Conservation (phyloP, 257 asterid species). For the Coffea eugenioides region DNA sequence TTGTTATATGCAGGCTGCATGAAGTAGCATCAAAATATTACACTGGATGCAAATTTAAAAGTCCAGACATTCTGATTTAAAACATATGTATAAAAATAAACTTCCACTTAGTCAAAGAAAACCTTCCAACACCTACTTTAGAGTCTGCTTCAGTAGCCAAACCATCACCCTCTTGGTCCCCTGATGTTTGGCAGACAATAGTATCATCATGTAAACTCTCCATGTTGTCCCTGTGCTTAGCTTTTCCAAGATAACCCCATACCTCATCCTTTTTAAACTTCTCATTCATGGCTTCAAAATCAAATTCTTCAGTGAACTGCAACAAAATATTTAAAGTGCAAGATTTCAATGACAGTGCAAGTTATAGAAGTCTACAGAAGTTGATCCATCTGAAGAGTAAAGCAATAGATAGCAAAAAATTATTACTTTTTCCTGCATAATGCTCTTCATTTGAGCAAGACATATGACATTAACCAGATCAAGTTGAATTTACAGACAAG, state of each 20-base stretch:
- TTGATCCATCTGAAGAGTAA: not conserved
- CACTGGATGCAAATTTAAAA: not conserved
- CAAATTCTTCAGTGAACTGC: conserved; percentile 61
- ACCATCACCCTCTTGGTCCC: conserved; percentile 35
- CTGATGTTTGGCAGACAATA: conserved; percentile 23
- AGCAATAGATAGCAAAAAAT: not conserved
- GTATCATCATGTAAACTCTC: conserved; percentile 34
- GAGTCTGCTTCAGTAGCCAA: conserved; percentile 37
- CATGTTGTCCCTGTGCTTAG: conserved; percentile 40
- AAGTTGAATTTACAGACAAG: not conserved
- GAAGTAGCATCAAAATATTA: conserved; percentile 12
- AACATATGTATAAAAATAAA: not conserved
- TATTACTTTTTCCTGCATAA: not conserved
- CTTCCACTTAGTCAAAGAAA: not conserved
- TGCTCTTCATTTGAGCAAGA: not conserved
- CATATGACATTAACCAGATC: not conserved
- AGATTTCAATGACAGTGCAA: not conserved
- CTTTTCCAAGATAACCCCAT: conserved; percentile 73
- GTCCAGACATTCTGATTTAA: not conserved
- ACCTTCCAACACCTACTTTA: conserved; percentile 40
- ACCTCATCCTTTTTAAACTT: conserved; percentile 78
- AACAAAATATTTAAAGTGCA: conserved; percentile 38
- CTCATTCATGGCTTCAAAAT: conserved; percentile 80
- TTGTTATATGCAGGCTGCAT: conserved; percentile 79
- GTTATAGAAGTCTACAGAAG: not conserved